Evolutionary conservation across 2,329 filamentous ascomycete species (phyloP).

Genomic region (Colletotrichum cuscutae): DNA sequence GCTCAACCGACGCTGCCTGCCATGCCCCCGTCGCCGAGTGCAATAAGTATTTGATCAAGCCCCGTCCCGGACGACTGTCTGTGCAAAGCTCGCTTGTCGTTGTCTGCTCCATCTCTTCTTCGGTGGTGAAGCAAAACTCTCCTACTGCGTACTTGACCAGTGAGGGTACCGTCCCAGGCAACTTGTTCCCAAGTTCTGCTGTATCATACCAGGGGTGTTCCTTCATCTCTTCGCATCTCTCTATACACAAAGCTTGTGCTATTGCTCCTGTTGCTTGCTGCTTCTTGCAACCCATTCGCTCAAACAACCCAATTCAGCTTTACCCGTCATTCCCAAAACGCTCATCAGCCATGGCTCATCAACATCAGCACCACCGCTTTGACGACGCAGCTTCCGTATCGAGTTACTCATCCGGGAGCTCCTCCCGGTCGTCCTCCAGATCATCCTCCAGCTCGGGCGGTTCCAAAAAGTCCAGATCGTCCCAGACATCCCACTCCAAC

Average conservation of each 20-base stretch:
- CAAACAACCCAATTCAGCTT: not conserved
- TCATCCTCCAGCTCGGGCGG: constrained; percentile 28
- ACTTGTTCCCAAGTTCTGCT: not conserved
- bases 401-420: constrained; percentile 25
- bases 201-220: not conserved
- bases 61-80: constrained; percentile 10
- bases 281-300: not conserved
- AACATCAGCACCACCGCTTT: constrained; percentile 16
- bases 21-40: not conserved
- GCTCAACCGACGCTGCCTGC: constrained; percentile 11
- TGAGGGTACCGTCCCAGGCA: not conserved
- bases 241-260: not conserved
- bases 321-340: not conserved
- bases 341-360: constrained; percentile 19
- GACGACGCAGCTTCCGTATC: constrained; percentile 26
- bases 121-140: constrained; percentile 25
- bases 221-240: not conserved
- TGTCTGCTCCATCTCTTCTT: constrained; percentile 25
- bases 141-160: not conserved
- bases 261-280: not conserved
- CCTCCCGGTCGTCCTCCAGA: constrained; percentile 29
- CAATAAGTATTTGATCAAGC: constrained; percentile 29
- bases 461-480: constrained; percentile 34
- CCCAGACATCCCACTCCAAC: constrained; percentile 29
- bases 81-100: not conserved